These are phyloP conservation scores for bread wheat (Triticum aestivum) DNA, from an alignment of 176 grass and related monocot genomes.

Conservation along the genomic window DNA sequence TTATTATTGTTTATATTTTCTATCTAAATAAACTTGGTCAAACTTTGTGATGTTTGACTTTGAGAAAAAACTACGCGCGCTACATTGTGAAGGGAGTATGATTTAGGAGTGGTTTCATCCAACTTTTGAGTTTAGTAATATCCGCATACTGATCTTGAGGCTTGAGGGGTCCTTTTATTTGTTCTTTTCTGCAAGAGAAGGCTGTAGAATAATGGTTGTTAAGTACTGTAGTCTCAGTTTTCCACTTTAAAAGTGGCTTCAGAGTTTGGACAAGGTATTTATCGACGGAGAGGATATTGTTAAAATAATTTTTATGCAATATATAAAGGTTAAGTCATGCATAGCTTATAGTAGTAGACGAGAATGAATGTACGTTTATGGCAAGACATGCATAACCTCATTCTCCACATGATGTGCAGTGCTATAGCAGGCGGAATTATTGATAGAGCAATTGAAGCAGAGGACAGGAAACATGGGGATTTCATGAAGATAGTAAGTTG, in stretches of 20 bases:
- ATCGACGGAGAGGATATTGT: background rate
- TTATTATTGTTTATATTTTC: too few species aligned
- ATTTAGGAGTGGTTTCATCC: too few species aligned
- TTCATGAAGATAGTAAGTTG: conserved; percentile 74
- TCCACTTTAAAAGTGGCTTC: background rate
- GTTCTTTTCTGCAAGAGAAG: background rate
- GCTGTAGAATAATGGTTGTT: background rate
- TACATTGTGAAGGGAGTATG: too few species aligned
- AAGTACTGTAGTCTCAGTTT: background rate
- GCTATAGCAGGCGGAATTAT: conserved; percentile 71
- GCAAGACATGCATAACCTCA: background rate
- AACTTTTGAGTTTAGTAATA: background rate
- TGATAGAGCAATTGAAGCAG: conserved; percentile 75
- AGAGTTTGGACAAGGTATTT: conserved; percentile 2
- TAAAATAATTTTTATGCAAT: background rate
- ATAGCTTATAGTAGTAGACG: too few species aligned
- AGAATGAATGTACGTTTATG: background rate
- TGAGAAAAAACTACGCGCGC: too few species aligned
- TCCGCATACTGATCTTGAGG: background rate
- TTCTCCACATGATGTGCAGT: conserved; percentile 25
- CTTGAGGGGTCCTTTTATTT: background rate
- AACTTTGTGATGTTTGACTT: too few species aligned
- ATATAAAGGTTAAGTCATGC: background rate
- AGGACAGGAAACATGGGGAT: conserved; percentile 67
- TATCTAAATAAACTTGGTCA: too few species aligned